phyloP scores from a whole-genome alignment of 805 yeast species.

The Candida ascalaphidarum region DNA sequence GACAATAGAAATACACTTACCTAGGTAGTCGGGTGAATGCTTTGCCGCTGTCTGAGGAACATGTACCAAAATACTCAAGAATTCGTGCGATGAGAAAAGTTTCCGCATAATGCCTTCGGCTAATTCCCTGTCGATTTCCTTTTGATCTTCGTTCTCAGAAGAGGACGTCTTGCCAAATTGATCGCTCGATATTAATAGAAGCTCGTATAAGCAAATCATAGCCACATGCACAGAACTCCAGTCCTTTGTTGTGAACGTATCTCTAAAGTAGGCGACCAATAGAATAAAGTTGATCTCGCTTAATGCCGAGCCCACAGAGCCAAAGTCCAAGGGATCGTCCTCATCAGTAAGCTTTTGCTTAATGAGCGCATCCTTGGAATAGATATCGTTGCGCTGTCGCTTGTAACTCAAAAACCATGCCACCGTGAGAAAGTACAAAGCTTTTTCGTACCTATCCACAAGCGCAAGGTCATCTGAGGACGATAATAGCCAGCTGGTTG shows the following conservation, averaged over 20 bases:
- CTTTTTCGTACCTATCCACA: constrained; percentile 28
- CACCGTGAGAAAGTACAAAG: constrained; percentile 45
- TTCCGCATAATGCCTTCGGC: constrained; percentile 55
- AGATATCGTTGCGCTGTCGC: constrained; percentile 18
- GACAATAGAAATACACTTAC: constrained; percentile 54
- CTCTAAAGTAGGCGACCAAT: constrained; percentile 37
- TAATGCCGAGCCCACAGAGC: constrained; percentile 46
- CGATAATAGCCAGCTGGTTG: constrained; percentile 39
- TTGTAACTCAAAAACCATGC: constrained; percentile 77
- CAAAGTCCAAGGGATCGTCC: constrained; percentile 25
- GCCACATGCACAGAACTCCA: constrained; percentile 64
- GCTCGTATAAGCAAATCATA: constrained; percentile 56
- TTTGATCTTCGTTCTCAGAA: constrained; percentile 38
- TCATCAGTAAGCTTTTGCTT: constrained; percentile 9
- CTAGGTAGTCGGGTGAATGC: constrained; percentile 55
- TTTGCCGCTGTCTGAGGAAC: constrained; percentile 58
- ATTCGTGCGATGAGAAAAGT: constrained; percentile 60
- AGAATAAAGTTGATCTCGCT: constrained; percentile 54
- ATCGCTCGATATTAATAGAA: constrained; percentile 41
- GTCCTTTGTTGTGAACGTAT: constrained; percentile 32
- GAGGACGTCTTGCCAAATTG: constrained; percentile 24
- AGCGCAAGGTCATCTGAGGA: constrained; percentile 7
- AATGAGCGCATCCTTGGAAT: constrained; percentile 1
- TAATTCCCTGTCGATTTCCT: constrained; percentile 26
- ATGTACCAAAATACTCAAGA: constrained; percentile 44